Base-by-base conservation (phyloP, 116 monocot species). In the Trichopus zeylanicus region DNA sequence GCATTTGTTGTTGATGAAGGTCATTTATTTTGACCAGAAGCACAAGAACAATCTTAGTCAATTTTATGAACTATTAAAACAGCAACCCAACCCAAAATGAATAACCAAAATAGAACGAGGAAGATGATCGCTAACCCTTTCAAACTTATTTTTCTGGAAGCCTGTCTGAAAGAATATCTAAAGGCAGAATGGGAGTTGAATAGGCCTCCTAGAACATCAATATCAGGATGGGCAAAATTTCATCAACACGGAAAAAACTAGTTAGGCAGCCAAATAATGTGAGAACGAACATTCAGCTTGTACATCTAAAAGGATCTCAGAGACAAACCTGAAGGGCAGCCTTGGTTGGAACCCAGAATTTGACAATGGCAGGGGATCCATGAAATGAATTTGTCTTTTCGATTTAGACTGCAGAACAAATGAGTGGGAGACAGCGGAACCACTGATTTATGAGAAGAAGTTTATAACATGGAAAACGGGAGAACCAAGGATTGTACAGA, bases 111-210 rank as follows among this genome's bases (percentile, higher is more conserved):
- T 25, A 24, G 10, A 5, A 25, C 21, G 5, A 8, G 8, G 30
- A 53, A 3, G 26, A 31, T 63, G 27, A 54, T 31, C n/a, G 26
- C 60, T 55, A 60, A 85, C 85, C 73, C 78, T 66, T 69, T 81
- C 85, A 57, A 82, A 65, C 66, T 79, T 81, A 73, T 81, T 86
- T 32, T 75, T 8, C 74, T 5, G 81, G 91, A 67, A 81, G 84
- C 29, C 70, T 87, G 42, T 91, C 91, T 7, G 97, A 87, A 35
- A 97, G 84, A 66, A 97, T 79, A 70, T 97, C 97, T 8, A 91
- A 35, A 24, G 91, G 87, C 48, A 67, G 67, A 53, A 91, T 63
- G n/a, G 94, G 84, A 7, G 83, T 87, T 18, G 84, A 81, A 52
- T 69, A 81, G 0, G 92, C 92, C 74, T 84, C 84, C 92, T 87